A percentile compares a stretch with the other conserved stretches of the same genome.
These are phyloP conservation scores for Septoria petroselini DNA, from an alignment of 2,329 filamentous ascomycete genomes.

Conservation along the genomic window DNA sequence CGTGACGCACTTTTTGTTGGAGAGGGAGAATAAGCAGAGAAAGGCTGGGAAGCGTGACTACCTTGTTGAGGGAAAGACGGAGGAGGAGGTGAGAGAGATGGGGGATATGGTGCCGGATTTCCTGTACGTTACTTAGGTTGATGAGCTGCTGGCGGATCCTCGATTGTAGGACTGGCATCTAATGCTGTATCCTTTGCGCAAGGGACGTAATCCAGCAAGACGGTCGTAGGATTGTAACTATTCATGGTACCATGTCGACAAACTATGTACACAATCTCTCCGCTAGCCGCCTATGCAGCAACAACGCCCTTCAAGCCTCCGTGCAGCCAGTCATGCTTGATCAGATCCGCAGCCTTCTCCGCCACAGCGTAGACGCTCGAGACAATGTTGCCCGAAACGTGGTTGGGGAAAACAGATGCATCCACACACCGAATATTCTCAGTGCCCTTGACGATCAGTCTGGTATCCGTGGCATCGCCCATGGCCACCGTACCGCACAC, in stretches of 20 bases:
- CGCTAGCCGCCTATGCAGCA: neutral
- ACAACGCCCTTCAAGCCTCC: constrained; percentile 17
- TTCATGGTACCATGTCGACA: constrained; percentile 1
- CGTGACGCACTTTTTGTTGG: constrained; percentile 61
- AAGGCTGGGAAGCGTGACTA: constrained; percentile 62
- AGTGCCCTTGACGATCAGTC: constrained; percentile 40
- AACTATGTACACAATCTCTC: neutral
- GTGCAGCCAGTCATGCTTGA: constrained; percentile 34
- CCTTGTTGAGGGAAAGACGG: constrained; percentile 16
- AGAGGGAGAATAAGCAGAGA: constrained; percentile 66
- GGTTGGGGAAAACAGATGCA: constrained; percentile 36
- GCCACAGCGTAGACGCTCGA: constrained; percentile 35
- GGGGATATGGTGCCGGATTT: constrained; percentile 19
- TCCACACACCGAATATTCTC: constrained; percentile 40
- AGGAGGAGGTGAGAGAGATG: constrained; percentile 17
- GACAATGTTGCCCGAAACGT: constrained; percentile 33
- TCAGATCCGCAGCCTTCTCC: constrained; percentile 36
- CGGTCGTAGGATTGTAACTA: too few species aligned
- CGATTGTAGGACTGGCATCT: too few species aligned
- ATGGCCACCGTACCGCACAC: constrained; percentile 42
- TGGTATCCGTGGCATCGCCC: constrained; percentile 43
- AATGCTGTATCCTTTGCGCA: too few species aligned
- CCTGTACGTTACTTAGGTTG: constrained; percentile 18
- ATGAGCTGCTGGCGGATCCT: too few species aligned
- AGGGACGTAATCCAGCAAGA: too few species aligned